Base-by-base conservation (phyloP, 257 asterid species). In the Solanum sitiens region DNA sequence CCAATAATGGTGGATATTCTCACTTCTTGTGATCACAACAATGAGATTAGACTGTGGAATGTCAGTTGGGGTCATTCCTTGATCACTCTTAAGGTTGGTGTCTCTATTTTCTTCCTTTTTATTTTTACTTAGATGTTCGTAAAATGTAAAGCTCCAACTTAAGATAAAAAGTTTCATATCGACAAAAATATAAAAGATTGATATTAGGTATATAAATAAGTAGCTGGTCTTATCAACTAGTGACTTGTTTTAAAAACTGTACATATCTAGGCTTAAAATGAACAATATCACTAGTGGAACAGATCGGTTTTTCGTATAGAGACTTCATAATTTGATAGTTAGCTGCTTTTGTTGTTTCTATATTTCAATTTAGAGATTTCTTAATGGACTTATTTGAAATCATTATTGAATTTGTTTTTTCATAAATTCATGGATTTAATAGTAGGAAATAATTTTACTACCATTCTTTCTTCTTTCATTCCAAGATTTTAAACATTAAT, bases 241-340 rank as follows among this genome's bases (percentile, higher is more conserved):
- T 53, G 11, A 53, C 0, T 0, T 0, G n/a, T 53, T 0, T 53
- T 53, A n/a, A 53, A 53, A 7, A 18, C 2, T 0, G 11, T 18
- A 23, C n/a, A 0, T 0, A 9, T 0, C 63, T 53, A 50, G 3
- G 0, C 4, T 0, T 2, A 50, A 50, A 50, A 16, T 1, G 0
- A 0, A 7, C 4, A 53, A 7, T 53, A 56, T 56, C 65, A 56
- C 65, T 56, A 56, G 0, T 0, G 65, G 11, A 10, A 56, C 18
- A 18, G 10, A 7, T 10, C 0, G 0, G 6, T 56, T 68, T 27
- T 68, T 0, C 74, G 13, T 6, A 9, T 6, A 0, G 35, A 27
- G 2, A 68, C 74, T 68, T 68, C 74, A 6, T 27, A 13, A 27
- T 68, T 27, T 27, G 21, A 13, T 27, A 67, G 39, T 68, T 5